Evolutionary conservation across 441 rosid species (phyloP), one percentile per base, ranked within the genome.

Genomic region (Eutrema salsugineum): DNA sequence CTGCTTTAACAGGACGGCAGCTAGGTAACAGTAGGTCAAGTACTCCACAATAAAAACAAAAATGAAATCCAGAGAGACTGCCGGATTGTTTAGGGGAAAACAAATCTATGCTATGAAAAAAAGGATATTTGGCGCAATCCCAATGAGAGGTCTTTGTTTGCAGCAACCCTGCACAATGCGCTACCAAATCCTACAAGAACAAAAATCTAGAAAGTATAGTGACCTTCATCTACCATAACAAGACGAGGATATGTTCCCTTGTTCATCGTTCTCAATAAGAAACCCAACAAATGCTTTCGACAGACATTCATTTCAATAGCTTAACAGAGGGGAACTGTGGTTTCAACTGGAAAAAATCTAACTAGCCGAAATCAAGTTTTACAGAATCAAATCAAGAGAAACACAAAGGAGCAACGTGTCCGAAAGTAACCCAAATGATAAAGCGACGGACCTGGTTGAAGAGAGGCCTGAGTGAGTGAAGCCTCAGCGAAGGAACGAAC

Each of bases 101-200:
- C 40, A 58, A 57, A 60, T 46, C 15, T 24, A 56, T 46, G 42
- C 15, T 57, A 68, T 27, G 43, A 43, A 79, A 56, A 56, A 77
- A 82, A 90, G 98, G 98, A 92, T 95, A 95, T 92, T 84, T 95
- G 99, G 28, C 97, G 92, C 83, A 95, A 72, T 73, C 96, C 98
- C 44, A 84, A 71, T 0, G 94, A 82, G 60, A 92, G 82, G 63
- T 86, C 92, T 83, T 80, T 84, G 80, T 88, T 87, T 24, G 93
- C 93, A 68, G 96, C 86, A 78, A 92, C 88, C 78, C 83, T 89
- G 50, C 94, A 83, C 35, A 95, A 85, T 69, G 90, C 97, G 46
- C 66, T 81, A 48, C 98, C 98, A 83, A 95, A 92, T 65, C 98
- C 99, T 95, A 77, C 54, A 83, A 54, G 42, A 66, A 16, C 46